These are phyloP conservation scores for Hortiboletus flavorubellus DNA, from an alignment of 768 basidiomycete genomes.

Conservation along the genomic window DNA sequence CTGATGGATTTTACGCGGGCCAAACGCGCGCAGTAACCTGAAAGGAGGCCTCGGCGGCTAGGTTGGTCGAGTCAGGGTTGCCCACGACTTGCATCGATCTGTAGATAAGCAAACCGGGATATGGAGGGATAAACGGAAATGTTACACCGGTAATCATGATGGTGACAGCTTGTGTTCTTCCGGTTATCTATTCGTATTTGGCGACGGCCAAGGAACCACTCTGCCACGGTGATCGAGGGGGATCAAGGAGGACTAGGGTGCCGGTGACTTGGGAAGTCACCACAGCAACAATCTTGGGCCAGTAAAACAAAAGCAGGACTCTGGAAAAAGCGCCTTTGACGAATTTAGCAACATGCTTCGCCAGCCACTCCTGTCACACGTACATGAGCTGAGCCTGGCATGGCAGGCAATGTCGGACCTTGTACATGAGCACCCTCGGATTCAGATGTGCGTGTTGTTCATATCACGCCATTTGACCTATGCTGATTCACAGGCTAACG, in stretches of 20 bases:
- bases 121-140: constrained; percentile 2
- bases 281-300: constrained; percentile 13
- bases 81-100: background rate
- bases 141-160: constrained; percentile 10
- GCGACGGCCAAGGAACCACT: constrained; percentile 1
- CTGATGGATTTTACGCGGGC: constrained; percentile 9
- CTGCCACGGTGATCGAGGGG: constrained; percentile 16
- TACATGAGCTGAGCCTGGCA: background rate
- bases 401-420: constrained; percentile 8
- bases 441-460: constrained; percentile 3
- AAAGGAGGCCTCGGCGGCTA: constrained; percentile 2
- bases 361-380: background rate
- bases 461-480: constrained; percentile 9
- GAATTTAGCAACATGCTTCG: constrained; percentile 12
- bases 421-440: constrained; percentile 6
- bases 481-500: background rate
- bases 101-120: background rate
- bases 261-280: constrained; percentile 23
- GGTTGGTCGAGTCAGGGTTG: background rate
- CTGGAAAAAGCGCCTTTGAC: constrained; percentile 8
- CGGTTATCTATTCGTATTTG: constrained; percentile 9
- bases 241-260: background rate
- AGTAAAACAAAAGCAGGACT: background rate
- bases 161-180: constrained; percentile 5
- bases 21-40: background rate